Percentiles rank a stretch among this genome's conserved stretches.
phyloP scores from a whole-genome alignment of 2,329 filamentous ascomycete genomes.

The Tolypocladium ophioglossoides region DNA sequence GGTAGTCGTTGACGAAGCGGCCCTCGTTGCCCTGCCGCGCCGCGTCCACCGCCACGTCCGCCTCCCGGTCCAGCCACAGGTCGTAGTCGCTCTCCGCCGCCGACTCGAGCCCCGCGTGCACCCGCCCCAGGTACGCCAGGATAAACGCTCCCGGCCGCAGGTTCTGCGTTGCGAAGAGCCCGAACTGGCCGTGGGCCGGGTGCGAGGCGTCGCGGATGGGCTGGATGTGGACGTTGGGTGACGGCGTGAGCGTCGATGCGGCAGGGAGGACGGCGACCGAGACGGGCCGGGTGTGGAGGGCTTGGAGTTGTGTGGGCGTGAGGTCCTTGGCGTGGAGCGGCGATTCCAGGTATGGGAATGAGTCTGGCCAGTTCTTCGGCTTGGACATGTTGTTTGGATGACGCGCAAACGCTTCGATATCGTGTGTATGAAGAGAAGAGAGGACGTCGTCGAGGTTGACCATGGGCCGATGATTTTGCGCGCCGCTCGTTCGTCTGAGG shows the following conservation, averaged over 20 bases:
- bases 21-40: conserved; percentile 49
- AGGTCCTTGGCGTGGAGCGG: conserved; percentile 38
- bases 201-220: conserved; percentile 39
- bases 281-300: conserved; percentile 21
- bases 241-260: conserved; percentile 30
- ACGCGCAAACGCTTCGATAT: not conserved
- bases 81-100: conserved; percentile 44
- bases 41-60: conserved; percentile 50
- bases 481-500: too few species aligned
- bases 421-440: not conserved
- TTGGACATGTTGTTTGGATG: conserved; percentile 16
- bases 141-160: conserved; percentile 46
- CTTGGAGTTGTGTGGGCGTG: conserved; percentile 26
- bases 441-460: not conserved
- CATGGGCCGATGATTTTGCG: not conserved
- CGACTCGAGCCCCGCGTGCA: conserved; percentile 29
- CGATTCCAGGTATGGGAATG: conserved; percentile 39
- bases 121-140: conserved; percentile 49
- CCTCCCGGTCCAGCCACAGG: conserved; percentile 49
- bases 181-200: conserved; percentile 46
- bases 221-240: conserved; percentile 40
- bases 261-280: conserved; percentile 13
- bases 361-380: conserved; percentile 48
- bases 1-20: conserved; percentile 57
- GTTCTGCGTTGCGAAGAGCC: conserved; percentile 46